Percentiles rank a stretch among this genome's conserved stretches.
Conservation (phyloP, 495 filamentous ascomycete genomes). For the Letharia columbiana region DNA sequence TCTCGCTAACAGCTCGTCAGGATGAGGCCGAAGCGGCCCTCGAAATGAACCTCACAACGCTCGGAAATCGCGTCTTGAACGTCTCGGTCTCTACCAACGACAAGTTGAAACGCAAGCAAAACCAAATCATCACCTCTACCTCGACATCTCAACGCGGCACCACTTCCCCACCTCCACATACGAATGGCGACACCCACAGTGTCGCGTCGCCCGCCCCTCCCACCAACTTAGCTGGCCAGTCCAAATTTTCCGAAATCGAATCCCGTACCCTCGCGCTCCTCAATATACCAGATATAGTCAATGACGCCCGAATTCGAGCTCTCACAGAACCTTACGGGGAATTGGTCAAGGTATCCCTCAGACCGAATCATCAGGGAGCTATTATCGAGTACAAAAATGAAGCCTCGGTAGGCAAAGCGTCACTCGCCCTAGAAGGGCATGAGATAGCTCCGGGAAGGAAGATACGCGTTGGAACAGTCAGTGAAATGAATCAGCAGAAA, state of each 20-base stretch:
- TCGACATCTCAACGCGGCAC: conserved; percentile 26
- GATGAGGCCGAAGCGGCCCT: conserved; percentile 61
- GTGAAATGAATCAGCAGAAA: conserved; percentile 57
- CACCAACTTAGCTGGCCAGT: conserved; percentile 9
- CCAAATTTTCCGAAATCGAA: conserved; percentile 26
- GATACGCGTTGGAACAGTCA: conserved; percentile 58
- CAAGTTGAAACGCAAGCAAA: conserved; percentile 39
- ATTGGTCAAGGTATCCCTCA: conserved; percentile 47
- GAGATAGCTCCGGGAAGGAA: conserved; percentile 57
- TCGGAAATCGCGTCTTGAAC: conserved; percentile 60
- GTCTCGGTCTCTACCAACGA: conserved; percentile 52
- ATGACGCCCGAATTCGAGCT: conserved; percentile 51
- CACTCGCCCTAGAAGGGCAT: conserved; percentile 60
- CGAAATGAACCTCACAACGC: conserved; percentile 60
- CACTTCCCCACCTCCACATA: conserved; percentile 31
- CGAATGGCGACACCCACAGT: conserved; percentile 27
- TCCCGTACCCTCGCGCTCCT: conserved; percentile 50
- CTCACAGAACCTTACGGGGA: conserved; percentile 51
- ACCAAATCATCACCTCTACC: conserved; percentile 31
- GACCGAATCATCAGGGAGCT: conserved; percentile 76
- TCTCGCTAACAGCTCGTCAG: conserved; percentile 26
- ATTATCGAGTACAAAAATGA: conserved; percentile 72
- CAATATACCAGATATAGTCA: conserved; percentile 58
- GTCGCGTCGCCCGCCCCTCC: conserved; percentile 16
- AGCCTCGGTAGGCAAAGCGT: conserved; percentile 63